These are phyloP conservation scores for Fallopia convolvulus DNA, from an alignment of 148 eudicot genomes.

Conservation along the genomic window DNA sequence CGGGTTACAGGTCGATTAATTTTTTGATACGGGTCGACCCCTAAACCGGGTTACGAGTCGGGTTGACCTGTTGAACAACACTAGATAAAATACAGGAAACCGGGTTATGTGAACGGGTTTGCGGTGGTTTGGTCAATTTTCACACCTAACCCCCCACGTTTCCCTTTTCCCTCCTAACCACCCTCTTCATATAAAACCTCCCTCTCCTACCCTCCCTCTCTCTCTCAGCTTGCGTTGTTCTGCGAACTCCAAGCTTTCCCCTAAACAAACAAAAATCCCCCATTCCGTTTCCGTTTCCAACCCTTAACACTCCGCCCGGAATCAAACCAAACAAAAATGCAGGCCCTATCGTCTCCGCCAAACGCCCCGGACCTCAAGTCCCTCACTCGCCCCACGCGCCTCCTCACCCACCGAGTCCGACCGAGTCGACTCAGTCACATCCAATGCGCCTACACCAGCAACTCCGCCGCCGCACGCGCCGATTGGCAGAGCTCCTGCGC, in stretches of 20 bases:
- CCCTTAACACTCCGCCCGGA: background rate
- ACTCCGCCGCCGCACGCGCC: constrained; percentile 29
- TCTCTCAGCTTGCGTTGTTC: constrained; percentile 10
- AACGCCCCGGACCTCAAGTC: constrained; percentile 7
- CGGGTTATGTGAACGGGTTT: background rate
- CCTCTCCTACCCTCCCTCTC: background rate
- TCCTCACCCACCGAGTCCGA: background rate
- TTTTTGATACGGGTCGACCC: no score
- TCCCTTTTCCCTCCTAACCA: constrained; percentile 9
- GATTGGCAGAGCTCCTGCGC: constrained; percentile 88
- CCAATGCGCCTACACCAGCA: constrained; percentile 15
- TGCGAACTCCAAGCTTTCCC: constrained; percentile 6
- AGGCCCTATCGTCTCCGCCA: constrained; percentile 38
- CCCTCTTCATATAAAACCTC: constrained; percentile 1
- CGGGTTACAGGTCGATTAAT: no score
- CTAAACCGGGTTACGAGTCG: no score
- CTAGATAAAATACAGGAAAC: background rate
- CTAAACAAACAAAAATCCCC: background rate
- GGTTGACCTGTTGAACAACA: no score
- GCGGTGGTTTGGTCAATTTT: constrained; percentile 7
- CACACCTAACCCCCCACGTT: constrained; percentile 16
- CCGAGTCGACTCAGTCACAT: background rate
- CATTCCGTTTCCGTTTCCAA: background rate
- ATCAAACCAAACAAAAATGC: constrained; percentile 28
- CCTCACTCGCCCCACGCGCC: background rate